Base-by-base conservation (phyloP, 768 basidiomycete species). In the Leucocoprinus sp. region DNA sequence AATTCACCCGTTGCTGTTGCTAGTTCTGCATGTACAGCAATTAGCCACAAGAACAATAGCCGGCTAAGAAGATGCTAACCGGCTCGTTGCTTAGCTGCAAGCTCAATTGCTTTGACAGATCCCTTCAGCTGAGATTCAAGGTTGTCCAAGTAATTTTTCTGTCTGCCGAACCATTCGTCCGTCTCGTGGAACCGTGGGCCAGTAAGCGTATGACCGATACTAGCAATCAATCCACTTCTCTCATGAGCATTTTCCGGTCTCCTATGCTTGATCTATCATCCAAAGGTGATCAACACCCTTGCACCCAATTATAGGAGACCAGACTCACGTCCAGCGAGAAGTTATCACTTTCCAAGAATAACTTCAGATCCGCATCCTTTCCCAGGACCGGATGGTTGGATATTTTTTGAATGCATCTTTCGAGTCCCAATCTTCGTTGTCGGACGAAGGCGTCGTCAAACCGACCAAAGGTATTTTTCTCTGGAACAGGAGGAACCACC, bases 91-190 rank as follows among this genome's bases (percentile, higher is more conserved):
- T 84, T 92, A 7, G 90, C 76, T n/a, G 91, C 88, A 0, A 71
- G 45, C 49, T 95, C 88, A 40, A 98, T 85, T 0, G 91, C 79
- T 64, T 87, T 93, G 39, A 90, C 85, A 1, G 97, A 71, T 2
- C 82, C 78, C 18, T 87, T 84, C 14, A 97, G 71, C 56, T 97
- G 93, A 0, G 82, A 78, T 61, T 99, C 96, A 17, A 98, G 75
- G 34, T 81, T 81, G 54, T 98, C 93, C 8, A 99, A 74, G 57
- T 89, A 91, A 0, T 68, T 63, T 48, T 84, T 89, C 60, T 92
- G 84, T 51, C 78, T 76, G 55, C 96, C 92, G 55, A 96, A 98
- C 92, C 92, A 98, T 80, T 93, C 90, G 53, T 95, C 91, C 4
- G 80, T 89, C 63, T 95, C 91, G 57, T 86, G 72, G 60, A 92